Base-by-base conservation (phyloP, 2,329 filamentous ascomycete species). In the Trichoderma harzianum region DNA sequence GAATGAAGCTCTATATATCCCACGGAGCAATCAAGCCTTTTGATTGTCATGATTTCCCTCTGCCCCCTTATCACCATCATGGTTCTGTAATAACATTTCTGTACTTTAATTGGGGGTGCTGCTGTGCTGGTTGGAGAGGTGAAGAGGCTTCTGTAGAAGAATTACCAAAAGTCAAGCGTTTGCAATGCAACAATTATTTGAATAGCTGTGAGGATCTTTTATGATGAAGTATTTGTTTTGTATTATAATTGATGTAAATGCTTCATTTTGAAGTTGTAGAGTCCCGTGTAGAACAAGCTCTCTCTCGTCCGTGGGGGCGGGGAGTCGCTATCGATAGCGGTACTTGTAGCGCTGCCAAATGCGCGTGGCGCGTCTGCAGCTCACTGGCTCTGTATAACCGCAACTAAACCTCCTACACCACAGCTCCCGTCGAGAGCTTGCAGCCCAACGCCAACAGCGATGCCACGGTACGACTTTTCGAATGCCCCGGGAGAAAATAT, bases 381-480 rank as follows among this genome's bases (percentile, higher is more conserved):
- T 14, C 61, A 28, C 26, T 34, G 34, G 32, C 58, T 62, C 58
- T 26, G 26, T 21, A 36, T 55, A 34, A 24, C 30, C 34, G 21
- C 21, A 69, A 51, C 64, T 62, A 69, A 64, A 55, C 39, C 16
- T 69, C 30, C 21, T 55, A 30, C 26, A 60, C 30, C 11, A 39
- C 24, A 60, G 62, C 62, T 66, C 62, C 36, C 28, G 11, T 32
- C 36, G 51, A 67, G 55, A 61, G 21, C 26, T 60, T 62, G 67
- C 43, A 60, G 53, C 26, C 55, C 53, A 69, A 64, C 57, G 39
- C 47, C 61, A 69, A 72, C 60, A 62, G 77, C 72, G 43, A 78
- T 79, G 78, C 77, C 78, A 69, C 74, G 78, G 77, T 78, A 74
- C 51, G 66, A 5, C 24, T 53, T 58, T 53, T 39, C 34, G 16